Base-by-base conservation (phyloP, 257 asterid genomes). In the Petrea volubilis region DNA sequence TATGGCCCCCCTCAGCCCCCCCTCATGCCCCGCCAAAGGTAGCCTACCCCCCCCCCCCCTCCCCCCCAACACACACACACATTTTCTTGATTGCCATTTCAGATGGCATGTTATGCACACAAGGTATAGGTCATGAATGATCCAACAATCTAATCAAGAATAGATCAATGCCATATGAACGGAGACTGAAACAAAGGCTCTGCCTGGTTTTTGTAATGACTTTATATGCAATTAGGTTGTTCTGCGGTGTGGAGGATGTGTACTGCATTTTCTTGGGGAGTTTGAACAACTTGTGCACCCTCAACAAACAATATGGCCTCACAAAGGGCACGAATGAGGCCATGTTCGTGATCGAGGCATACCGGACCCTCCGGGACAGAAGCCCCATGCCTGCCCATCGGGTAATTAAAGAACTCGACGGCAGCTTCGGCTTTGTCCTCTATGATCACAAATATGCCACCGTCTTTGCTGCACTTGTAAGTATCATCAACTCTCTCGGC, bases 361-460 rank as follows among this genome's bases (percentile, higher is more conserved):
- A 95, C 68, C 79, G 93, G 21, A 95, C 99, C 28, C 96, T 95
- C 11, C 87, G 99, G 0, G 99, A 95, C 59, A 75, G 99, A 49
- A 86, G 96, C 50, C 99, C 99, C 0, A 79, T 86, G 78, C 99
- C 98, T 1, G 98, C 99, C 41, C 97, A 95, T 77, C 94, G 83
- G 71, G 98, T 95, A 61, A 90, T 95, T 41, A 80, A 84, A 47
- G 99, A 87, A 51, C 96, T 95, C 55, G 94, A 95, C 9, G 99
- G 99, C 24, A 82, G 90, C 67, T 95, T 88, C 59, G 98, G 90
- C 34, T 92, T 95, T 59, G 95, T 95, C 76, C 74, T 95, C 81
- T 95, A 90, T 73, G 99, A 95, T 81, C 84, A 87, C 81, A 88
- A 85, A 60, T 79, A 86, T 56, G 88, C 81, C 46, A 79, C 88